Evolutionary conservation across 2,329 filamentous ascomycete genomes (phyloP), one percentile per base, ranked within the genome.

Genomic region (Cylindrodendrum hubeiense): DNA sequence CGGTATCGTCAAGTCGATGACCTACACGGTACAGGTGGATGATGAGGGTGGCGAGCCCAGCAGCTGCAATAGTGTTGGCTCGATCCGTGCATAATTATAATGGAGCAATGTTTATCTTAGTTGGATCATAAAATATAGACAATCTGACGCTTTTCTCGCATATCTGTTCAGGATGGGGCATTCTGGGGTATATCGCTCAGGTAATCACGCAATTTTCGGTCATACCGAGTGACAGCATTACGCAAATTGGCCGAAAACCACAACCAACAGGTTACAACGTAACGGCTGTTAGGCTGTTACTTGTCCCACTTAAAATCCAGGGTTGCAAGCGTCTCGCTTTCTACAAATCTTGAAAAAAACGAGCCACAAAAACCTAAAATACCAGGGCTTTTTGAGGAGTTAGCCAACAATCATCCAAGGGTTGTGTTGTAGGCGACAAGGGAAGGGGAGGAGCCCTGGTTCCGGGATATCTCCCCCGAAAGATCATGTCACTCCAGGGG

Each of bases 1-100:
- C n/a, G 71, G 71, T 26, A 83, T 83, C 33, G 58, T 82, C 30
- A 83, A 83, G 71, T 82, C 80, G 1, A 75, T 83, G 15, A 80
- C 79, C 2, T 83, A 83, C 60, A 81, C 74, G 30, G 80, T 83
- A 1, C 73, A 76, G 22, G 76, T 83, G 13, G 80, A 80, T 46
- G 71, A 80, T 10, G 71, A 68, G 19, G 28, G 10, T 2, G 19
- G 33, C 6, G 55, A 61, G 52, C 30, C 46, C 0, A 60, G 44
- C 13, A 39, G 22, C n/a, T 33, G 21, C 15, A 46, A 60, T 3
- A 60, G 50, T 9, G n/a, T 21, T 5, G 65, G 34, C 13, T 39
- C 37, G 37, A 17, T 17, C 15, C 15, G 6, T 8, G 9, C 37
- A 39, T 39, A 39, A 39, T 39, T 39, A n/a, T 39, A 17, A 39